A percentile compares a stretch with the other conserved stretches of the same genome.
These are phyloP conservation scores for Teratosphaeria pseudoeucalypti DNA, from an alignment of 2,329 filamentous ascomycete species.

Conservation along the genomic window DNA sequence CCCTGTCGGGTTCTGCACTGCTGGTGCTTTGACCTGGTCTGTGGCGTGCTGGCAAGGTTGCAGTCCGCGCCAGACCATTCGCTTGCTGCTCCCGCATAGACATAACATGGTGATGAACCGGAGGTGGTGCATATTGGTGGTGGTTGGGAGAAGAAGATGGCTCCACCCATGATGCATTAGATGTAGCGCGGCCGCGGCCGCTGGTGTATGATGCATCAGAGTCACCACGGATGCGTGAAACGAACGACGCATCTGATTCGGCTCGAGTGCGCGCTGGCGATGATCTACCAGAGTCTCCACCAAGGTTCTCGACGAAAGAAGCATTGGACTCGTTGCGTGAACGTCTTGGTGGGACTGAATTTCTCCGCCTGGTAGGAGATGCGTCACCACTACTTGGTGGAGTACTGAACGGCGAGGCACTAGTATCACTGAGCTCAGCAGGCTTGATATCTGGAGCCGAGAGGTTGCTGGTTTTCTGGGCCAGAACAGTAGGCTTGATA, in stretches of 20 bases:
- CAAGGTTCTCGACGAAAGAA: constrained; percentile 17
- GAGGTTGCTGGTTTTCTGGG: constrained; percentile 15
- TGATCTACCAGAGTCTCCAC: constrained; percentile 15
- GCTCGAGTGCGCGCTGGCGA: constrained; percentile 2
- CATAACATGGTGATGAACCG: constrained; percentile 10
- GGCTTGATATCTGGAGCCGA: constrained; percentile 33
- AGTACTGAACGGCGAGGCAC: constrained; percentile 72
- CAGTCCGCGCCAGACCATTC: constrained; percentile 7
- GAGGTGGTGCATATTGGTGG: constrained; percentile 8
- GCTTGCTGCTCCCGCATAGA: constrained; percentile 11
- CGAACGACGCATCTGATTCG: constrained; percentile 18
- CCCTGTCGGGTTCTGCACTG: constrained; percentile 11
- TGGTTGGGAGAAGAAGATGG: constrained; percentile 16
- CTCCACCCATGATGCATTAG: constrained; percentile 20
- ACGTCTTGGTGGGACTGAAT: constrained; percentile 4
- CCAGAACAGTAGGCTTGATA: constrained; percentile 17
- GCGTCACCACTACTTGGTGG: constrained; percentile 66
- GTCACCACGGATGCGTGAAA: constrained; percentile 16
- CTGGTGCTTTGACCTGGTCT: constrained; percentile 7
- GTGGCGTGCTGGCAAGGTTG: constrained; percentile 19
- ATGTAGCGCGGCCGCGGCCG: constrained; percentile 14
- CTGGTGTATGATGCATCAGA: constrained; percentile 15
- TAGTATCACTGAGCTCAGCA: constrained; percentile 30
- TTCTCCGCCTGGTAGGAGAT: constrained; percentile 15
- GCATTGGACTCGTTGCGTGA: constrained; percentile 13